Evolutionary conservation across 257 asterid species (phyloP).

Genomic region (Salvia miltiorrhiza): DNA sequence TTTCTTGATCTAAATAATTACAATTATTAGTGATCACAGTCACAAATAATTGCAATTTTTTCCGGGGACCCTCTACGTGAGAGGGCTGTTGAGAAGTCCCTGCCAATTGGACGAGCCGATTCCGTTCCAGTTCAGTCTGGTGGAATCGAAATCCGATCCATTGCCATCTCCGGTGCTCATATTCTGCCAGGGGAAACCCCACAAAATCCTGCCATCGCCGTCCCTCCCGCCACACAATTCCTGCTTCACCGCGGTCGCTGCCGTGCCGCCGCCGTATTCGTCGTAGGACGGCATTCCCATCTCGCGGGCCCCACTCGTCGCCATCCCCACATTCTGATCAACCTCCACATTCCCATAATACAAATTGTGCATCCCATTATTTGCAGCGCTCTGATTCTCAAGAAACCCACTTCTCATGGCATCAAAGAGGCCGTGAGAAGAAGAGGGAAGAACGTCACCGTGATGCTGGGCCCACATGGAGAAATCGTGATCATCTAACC

Average conservation of each 20-base stretch:
- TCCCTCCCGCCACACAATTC: slow-evolving; percentile 45
- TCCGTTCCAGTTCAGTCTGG: slow-evolving; percentile 52
- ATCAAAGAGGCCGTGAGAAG: slow-evolving; percentile 12
- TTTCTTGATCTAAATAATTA: not conserved
- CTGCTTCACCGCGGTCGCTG: slow-evolving; percentile 52
- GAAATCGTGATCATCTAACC: slow-evolving; percentile 33
- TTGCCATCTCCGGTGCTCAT: slow-evolving; percentile 31
- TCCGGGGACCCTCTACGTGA: slow-evolving; percentile 34
- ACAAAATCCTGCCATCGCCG: slow-evolving; percentile 40
- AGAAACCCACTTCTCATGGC: slow-evolving; percentile 10
- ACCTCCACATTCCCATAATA: slow-evolving; percentile 19
- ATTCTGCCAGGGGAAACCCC: slow-evolving; percentile 78
- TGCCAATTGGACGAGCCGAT: slow-evolving; percentile 63
- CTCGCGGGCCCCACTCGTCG: slow-evolving; percentile 31
- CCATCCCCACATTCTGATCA: slow-evolving; percentile 32
- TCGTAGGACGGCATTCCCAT: slow-evolving; percentile 35
- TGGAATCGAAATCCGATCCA: slow-evolving; percentile 39
- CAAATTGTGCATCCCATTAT: not conserved
- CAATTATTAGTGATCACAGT: not conserved
- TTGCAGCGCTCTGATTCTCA: slow-evolving; percentile 30
- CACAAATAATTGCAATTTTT: not conserved
- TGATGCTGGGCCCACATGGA: slow-evolving; percentile 28
- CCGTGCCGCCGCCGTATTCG: slow-evolving; percentile 25
- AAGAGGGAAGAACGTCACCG: not conserved
- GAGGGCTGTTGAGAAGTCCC: slow-evolving; percentile 78